phyloP scores from a whole-genome alignment of 2,329 filamentous ascomycete genomes.

The Leptoxyphium fumago region DNA sequence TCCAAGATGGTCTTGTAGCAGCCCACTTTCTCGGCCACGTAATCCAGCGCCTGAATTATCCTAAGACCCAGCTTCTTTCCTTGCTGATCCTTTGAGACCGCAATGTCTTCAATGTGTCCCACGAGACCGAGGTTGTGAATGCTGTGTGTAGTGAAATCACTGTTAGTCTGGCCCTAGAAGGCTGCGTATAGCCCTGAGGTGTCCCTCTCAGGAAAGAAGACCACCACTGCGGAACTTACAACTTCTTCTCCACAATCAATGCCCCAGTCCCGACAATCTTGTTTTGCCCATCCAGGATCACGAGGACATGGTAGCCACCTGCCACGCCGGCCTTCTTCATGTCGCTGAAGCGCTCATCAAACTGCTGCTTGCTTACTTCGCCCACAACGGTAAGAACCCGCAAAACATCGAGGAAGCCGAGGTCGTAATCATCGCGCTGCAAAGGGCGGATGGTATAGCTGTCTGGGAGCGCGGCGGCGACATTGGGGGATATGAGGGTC shows the following conservation, averaged over 20 bases:
- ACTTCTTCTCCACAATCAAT: constrained; percentile 85
- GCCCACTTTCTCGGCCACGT: constrained; percentile 70
- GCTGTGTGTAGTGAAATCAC: constrained; percentile 11
- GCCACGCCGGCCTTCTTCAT: constrained; percentile 41
- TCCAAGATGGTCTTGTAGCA: constrained; percentile 97
- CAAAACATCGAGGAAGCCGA: constrained; percentile 80
- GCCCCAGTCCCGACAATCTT: constrained; percentile 81
- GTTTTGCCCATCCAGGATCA: constrained; percentile 59
- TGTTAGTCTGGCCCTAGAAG: background rate
- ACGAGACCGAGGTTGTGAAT: constrained; percentile 71
- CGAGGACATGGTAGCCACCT: constrained; percentile 72
- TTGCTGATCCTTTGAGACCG: constrained; percentile 86
- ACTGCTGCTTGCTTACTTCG: constrained; percentile 61
- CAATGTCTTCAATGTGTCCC: constrained; percentile 96
- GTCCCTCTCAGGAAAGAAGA: background rate
- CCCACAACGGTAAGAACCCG: constrained; percentile 87
- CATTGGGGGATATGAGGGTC: constrained; percentile 61
- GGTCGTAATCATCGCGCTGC: constrained; percentile 59
- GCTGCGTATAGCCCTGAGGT: no score
- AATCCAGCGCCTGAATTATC: constrained; percentile 87
- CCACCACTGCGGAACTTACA: constrained; percentile 39
- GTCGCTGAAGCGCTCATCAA: constrained; percentile 68
- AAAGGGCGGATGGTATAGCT: constrained; percentile 75
- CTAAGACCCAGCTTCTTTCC: constrained; percentile 90
- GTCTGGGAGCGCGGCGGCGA: constrained; percentile 57